A percentile compares a stretch with the other conserved stretches of the same genome.
Evolutionary conservation across 2,329 filamentous ascomycete genomes (phyloP).

Genomic region (Fusarium ambrosium): DNA sequence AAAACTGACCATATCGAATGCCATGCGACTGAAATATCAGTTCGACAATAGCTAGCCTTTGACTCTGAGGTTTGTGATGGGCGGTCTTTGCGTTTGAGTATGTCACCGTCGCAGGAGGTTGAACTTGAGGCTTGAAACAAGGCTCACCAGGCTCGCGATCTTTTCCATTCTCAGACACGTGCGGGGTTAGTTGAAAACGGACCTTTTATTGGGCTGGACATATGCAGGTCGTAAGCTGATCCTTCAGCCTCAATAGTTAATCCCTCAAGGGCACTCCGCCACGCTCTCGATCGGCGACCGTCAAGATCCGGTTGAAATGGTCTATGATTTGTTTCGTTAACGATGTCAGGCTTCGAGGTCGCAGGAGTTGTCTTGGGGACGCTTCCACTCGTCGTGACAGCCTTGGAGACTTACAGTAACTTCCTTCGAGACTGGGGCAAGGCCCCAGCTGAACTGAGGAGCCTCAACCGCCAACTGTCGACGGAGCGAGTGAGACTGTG

Average conservation of each 20-base stretch:
- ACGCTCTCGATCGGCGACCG: not conserved
- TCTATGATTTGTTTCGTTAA: not conserved
- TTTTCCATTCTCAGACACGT: not conserved
- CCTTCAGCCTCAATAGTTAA: not conserved
- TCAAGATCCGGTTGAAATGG: not conserved
- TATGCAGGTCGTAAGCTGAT: conserved; percentile 12
- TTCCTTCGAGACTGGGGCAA: conserved; percentile 37
- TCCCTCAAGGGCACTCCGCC: not conserved
- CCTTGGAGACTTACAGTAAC: conserved; percentile 36
- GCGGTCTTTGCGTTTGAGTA: not conserved
- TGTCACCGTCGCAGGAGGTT: not conserved
- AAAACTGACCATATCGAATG: not conserved
- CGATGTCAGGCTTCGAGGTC: conserved; percentile 44
- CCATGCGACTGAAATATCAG: not conserved
- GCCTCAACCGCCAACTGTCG: conserved; percentile 39
- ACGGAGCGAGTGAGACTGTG: conserved; percentile 46
- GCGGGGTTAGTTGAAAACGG: conserved; percentile 10
- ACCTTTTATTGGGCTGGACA: not conserved
- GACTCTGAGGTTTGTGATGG: not conserved
- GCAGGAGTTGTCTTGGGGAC: conserved; percentile 41
- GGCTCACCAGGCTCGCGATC: not conserved
- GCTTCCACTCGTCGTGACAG: conserved; percentile 32
- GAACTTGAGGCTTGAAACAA: not conserved
- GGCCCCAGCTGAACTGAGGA: conserved; percentile 40
- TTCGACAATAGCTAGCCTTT: not conserved